Percentiles rank a stretch among this genome's conserved stretches.
Conservation (phyloP, 2,329 filamentous ascomycete genomes). For the Colletotrichum karsti region DNA sequence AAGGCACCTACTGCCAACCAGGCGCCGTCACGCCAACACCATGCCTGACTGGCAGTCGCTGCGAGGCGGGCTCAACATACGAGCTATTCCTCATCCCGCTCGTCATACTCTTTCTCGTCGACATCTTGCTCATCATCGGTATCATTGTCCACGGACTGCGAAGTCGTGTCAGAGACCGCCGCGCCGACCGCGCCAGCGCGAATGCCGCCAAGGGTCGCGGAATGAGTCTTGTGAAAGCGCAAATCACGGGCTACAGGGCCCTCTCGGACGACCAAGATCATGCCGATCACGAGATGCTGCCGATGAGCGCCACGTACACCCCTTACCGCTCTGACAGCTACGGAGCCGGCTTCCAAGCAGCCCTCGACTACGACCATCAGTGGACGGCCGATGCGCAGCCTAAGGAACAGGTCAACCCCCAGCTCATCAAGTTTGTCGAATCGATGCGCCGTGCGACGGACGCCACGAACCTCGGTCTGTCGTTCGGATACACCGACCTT, state of each 20-base stretch:
- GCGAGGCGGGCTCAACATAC: constrained; percentile 50
- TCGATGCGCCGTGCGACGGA: constrained; percentile 62
- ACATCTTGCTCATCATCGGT: constrained; percentile 48
- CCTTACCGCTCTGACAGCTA: constrained; percentile 28
- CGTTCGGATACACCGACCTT: constrained; percentile 60
- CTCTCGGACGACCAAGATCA: constrained; percentile 39
- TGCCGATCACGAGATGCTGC: constrained; percentile 45
- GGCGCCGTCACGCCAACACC: constrained; percentile 56
- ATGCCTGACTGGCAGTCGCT: constrained; percentile 54
- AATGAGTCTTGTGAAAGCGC: constrained; percentile 39
- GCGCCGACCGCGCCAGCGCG: background rate
- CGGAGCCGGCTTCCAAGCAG: constrained; percentile 43
- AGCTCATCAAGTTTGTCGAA: constrained; percentile 59
- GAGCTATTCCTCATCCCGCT: constrained; percentile 55
- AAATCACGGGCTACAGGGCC: constrained; percentile 43
- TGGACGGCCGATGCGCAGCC: constrained; percentile 32
- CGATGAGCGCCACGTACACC: constrained; percentile 42
- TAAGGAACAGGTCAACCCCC: constrained; percentile 41
- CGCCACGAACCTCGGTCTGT: constrained; percentile 59
- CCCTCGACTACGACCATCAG: constrained; percentile 38
- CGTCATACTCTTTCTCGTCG: constrained; percentile 49
- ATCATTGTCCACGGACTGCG: constrained; percentile 44
- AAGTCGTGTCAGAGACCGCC: constrained; percentile 36
- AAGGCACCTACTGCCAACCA: constrained; percentile 59
- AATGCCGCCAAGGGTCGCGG: background rate